Evolutionary conservation across 306 rosid genomes (phyloP).

Genomic region (Urtica urens): DNA sequence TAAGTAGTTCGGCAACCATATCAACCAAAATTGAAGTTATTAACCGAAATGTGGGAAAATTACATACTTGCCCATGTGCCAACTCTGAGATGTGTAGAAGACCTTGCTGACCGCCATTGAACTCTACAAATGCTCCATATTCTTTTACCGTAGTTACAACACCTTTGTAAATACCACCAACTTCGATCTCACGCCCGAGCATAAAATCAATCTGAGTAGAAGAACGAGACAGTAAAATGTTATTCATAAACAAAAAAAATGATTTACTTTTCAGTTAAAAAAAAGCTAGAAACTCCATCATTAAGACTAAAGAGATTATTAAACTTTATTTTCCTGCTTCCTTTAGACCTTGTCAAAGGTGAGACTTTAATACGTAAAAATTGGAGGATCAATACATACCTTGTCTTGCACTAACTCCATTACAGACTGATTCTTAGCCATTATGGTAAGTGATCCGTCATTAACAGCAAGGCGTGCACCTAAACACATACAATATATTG

Average conservation of each 20-base stretch:
- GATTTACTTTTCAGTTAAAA: no score
- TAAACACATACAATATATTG: slow-evolving; percentile 20
- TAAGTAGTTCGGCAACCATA: no score
- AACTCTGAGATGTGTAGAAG: slow-evolving; percentile 94
- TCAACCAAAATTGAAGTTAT: background rate
- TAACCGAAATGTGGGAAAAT: background rate
- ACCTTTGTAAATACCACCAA: slow-evolving; percentile 83
- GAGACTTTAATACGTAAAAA: background rate
- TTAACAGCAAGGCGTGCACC: slow-evolving; percentile 82
- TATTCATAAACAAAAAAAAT: background rate
- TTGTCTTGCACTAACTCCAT: slow-evolving; percentile 74
- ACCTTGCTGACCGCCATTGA: slow-evolving; percentile 94
- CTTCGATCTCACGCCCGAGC: slow-evolving; percentile 86
- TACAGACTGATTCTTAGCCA: slow-evolving; percentile 65
- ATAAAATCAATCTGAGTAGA: slow-evolving; percentile 61
- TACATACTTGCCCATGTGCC: slow-evolving; percentile 69
- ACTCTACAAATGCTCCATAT: slow-evolving; percentile 91
- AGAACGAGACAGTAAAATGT: slow-evolving; percentile 10
- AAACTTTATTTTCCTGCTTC: no score
- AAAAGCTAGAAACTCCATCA: no score
- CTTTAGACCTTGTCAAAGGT: background rate
- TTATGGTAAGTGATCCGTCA: slow-evolving; percentile 81
- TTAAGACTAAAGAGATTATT: no score
- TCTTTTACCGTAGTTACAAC: slow-evolving; percentile 56
- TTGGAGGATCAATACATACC: slow-evolving; percentile 27